Conservation (phyloP, 1,284 basidiomycete species). For the Clitocybe nebularis region DNA sequence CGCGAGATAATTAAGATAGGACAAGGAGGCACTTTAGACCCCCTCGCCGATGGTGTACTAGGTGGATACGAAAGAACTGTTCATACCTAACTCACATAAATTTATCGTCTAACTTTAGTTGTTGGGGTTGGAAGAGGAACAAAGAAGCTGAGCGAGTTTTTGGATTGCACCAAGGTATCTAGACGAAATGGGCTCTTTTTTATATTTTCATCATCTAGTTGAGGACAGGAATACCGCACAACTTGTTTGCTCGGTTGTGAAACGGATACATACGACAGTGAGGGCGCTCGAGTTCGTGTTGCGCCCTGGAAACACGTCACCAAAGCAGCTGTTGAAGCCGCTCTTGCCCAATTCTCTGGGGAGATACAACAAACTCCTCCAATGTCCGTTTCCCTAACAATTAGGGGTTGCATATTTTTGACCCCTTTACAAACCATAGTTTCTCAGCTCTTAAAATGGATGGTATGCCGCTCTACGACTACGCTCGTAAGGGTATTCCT, state of each 20-base stretch:
- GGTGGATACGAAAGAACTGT: conserved; percentile 37
- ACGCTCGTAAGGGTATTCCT: conserved; percentile 86
- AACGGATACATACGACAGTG: conserved; percentile 93
- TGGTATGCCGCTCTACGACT: conserved; percentile 93
- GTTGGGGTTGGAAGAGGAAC: conserved; percentile 90
- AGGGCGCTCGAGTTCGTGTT: conserved; percentile 73
- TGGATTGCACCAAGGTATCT: conserved; percentile 87
- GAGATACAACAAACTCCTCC: conserved; percentile 89
- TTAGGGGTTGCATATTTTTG: conserved; percentile 12
- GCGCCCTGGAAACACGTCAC: conserved; percentile 87
- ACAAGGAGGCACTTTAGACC: conserved; percentile 94
- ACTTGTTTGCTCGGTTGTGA: conserved; percentile 92
- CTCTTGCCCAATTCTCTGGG: conserved; percentile 79
- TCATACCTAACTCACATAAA: conserved; percentile 6
- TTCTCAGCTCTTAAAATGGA: conserved; percentile 99
- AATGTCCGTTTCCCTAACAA: conserved; percentile 55
- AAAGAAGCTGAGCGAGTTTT: conserved; percentile 81
- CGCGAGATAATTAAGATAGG: conserved; percentile 71
- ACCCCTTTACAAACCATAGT: conserved; percentile 40
- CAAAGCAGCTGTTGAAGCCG: conserved; percentile 66
- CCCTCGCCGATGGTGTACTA: conserved; percentile 91
- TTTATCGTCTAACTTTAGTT: conserved; percentile 46
- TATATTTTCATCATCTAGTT: conserved; percentile 16
- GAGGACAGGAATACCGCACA: conserved; percentile 79
- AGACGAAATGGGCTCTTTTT: conserved; percentile 1